phyloP scores from a whole-genome alignment of 768 basidiomycete species.

The Boletales sp. region DNA sequence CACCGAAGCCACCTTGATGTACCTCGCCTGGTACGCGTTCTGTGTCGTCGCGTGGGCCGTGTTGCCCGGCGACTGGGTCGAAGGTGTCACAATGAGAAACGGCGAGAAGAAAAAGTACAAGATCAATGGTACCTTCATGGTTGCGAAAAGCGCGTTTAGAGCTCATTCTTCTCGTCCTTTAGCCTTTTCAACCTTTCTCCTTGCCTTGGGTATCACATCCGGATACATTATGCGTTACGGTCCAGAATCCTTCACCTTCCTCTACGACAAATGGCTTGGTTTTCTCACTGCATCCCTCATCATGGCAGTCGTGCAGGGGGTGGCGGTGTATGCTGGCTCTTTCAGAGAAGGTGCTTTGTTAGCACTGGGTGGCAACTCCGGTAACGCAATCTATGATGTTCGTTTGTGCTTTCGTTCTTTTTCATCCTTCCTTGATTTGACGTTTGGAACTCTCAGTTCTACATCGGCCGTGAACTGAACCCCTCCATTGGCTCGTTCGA shows the following conservation, averaged over 20 bases:
- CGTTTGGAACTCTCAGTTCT: constrained; percentile 55
- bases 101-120: constrained; percentile 83
- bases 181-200: constrained; percentile 88
- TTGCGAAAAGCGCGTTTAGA: neutral
- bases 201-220: constrained; percentile 68
- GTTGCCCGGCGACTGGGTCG: constrained; percentile 69
- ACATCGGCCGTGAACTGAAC: constrained; percentile 92
- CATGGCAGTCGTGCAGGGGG: constrained; percentile 75
- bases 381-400: constrained; percentile 88
- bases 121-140: constrained; percentile 74
- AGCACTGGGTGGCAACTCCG: constrained; percentile 90
- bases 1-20: constrained; percentile 67
- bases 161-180: neutral
- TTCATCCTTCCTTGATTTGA: neutral
- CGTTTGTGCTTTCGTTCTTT: constrained; percentile 25
- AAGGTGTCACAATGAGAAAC: constrained; percentile 68
- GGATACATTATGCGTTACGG: constrained; percentile 75
- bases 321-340: constrained; percentile 66
- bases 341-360: constrained; percentile 70
- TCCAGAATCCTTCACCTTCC: constrained; percentile 76
- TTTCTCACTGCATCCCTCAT: constrained; percentile 77
- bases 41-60: constrained; percentile 77
- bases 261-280: constrained; percentile 91
- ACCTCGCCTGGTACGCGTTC: constrained; percentile 90
- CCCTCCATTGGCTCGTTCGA: constrained; percentile 78